Percentiles rank a stretch among this genome's conserved stretches.
These are phyloP conservation scores for Fusarium pseudograminearum DNA, from an alignment of 2,329 filamentous ascomycete genomes.

Conservation along the genomic window DNA sequence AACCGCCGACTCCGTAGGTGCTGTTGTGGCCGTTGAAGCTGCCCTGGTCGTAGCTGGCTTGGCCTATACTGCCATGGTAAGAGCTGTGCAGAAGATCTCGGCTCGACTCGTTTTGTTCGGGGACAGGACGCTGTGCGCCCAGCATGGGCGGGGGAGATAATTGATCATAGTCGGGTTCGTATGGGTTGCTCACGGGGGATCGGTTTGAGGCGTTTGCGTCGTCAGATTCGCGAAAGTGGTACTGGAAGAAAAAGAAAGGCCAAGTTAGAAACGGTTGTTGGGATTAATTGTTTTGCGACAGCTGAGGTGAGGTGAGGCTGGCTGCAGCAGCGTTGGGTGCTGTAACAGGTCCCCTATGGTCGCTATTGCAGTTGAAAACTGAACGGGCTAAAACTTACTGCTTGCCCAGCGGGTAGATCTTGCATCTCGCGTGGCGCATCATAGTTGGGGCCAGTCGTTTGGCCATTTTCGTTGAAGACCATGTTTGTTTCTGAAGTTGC, in stretches of 20 bases:
- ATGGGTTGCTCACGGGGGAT: conserved; percentile 35
- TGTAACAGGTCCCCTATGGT: neutral
- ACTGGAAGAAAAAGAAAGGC: conserved; percentile 8
- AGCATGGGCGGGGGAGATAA: conserved; percentile 33
- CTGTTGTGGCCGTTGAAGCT: conserved; percentile 19
- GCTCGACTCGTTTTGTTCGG: conserved; percentile 36
- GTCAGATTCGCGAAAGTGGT: conserved; percentile 37
- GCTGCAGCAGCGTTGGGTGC: neutral
- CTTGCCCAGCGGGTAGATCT: conserved; percentile 40
- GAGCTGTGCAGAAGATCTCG: conserved; percentile 34
- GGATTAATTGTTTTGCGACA: neutral
- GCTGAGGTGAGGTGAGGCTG: neutral
- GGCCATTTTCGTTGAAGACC: conserved; percentile 31
- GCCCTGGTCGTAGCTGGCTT: conserved; percentile 14
- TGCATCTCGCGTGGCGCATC: conserved; percentile 41
- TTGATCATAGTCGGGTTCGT: conserved; percentile 27
- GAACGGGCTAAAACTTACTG: conserved; percentile 32
- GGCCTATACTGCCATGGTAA: conserved; percentile 24
- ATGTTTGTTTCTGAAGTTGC: conserved; percentile 5
- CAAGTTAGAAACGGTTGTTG: conserved; percentile 9
- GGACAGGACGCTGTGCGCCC: conserved; percentile 28
- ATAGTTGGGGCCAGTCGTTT: conserved; percentile 29
- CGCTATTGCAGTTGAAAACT: neutral
- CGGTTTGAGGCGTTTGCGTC: conserved; percentile 17
- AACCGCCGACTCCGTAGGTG: conserved; percentile 26